phyloP scores from a whole-genome alignment of 805 yeast genomes.

The Kodamaea hsintzibuensis region DNA sequence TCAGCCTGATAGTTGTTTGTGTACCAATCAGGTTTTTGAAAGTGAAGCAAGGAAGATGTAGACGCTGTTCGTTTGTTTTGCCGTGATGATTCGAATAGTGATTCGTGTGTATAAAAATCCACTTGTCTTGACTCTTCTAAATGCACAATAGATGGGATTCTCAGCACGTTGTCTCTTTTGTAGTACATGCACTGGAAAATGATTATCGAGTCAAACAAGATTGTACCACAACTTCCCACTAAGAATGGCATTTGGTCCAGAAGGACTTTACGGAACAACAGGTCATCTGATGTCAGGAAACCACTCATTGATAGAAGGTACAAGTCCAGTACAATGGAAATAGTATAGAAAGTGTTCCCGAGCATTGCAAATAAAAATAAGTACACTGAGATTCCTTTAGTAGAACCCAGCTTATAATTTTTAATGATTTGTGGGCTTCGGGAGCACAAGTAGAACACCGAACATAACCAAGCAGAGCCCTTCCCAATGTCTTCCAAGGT shows the following conservation, averaged over 20 bases:
- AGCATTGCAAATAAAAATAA: slow-evolving; percentile 37
- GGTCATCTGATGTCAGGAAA: slow-evolving; percentile 10
- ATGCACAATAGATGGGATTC: neutral
- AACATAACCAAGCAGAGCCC: slow-evolving; percentile 35
- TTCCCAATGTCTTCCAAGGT: slow-evolving; percentile 22
- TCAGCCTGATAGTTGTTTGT: slow-evolving; percentile 17
- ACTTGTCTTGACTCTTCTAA: neutral
- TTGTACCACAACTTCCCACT: slow-evolving; percentile 60
- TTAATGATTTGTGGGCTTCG: slow-evolving; percentile 38
- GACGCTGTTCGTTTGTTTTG: neutral
- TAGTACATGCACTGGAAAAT: slow-evolving; percentile 35
- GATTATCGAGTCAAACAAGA: slow-evolving; percentile 29
- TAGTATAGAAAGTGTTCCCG: slow-evolving; percentile 36
- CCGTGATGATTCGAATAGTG: neutral
- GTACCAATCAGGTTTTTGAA: slow-evolving; percentile 43
- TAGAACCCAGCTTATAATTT: slow-evolving; percentile 30
- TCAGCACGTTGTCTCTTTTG: neutral
- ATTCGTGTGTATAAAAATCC: neutral
- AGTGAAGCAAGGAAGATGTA: slow-evolving; percentile 15
- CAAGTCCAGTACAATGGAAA: slow-evolving; percentile 34
- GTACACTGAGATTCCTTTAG: slow-evolving; percentile 36
- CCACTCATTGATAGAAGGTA: slow-evolving; percentile 15
- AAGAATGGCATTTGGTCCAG: slow-evolving; percentile 77
- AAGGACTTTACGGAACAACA: slow-evolving; percentile 14
- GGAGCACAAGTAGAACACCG: slow-evolving; percentile 32